Conservation (phyloP, 2,329 filamentous ascomycete species). For the Drechslerella dactyloides region DNA sequence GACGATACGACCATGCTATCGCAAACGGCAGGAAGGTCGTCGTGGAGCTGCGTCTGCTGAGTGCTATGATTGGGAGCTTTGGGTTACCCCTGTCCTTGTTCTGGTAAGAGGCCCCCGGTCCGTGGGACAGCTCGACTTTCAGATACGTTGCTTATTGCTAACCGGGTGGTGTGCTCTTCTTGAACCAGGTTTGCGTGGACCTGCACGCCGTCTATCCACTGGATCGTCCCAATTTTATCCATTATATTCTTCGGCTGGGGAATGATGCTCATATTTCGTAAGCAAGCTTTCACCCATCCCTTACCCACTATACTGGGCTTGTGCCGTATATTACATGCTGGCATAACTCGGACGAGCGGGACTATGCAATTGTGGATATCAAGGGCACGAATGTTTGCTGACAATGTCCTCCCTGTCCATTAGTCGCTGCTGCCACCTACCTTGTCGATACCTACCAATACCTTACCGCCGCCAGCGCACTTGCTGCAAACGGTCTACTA, state of each 20-base stretch:
- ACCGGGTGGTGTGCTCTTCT: constrained; percentile 11
- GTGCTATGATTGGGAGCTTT: constrained; percentile 66
- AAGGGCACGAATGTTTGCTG: constrained; percentile 3
- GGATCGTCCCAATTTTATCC: constrained; percentile 63
- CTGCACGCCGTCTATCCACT: constrained; percentile 60
- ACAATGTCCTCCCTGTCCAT: constrained; percentile 4
- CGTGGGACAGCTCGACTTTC: neutral
- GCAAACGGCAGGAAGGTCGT: constrained; percentile 54
- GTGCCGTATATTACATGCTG: constrained; percentile 14
- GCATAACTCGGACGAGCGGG: constrained; percentile 22
- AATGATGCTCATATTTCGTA: constrained; percentile 67
- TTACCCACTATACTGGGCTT: too few species aligned
- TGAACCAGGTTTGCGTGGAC: constrained; percentile 65
- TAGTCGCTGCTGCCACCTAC: constrained; percentile 59
- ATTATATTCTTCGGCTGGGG: constrained; percentile 68
- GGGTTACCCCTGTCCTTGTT: constrained; percentile 65
- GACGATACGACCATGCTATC: constrained; percentile 50
- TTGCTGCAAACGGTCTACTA: constrained; percentile 67
- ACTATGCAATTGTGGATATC: neutral
- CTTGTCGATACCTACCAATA: constrained; percentile 66
- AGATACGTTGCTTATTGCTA: constrained; percentile 16
- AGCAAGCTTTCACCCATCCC: constrained; percentile 55
- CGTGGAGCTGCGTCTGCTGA: constrained; percentile 67
- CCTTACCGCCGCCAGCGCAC: constrained; percentile 65
- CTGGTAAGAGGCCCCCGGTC: constrained; percentile 57